Conservation (phyloP, 2,329 filamentous ascomycete genomes). For the Cladosporium sp. region DNA sequence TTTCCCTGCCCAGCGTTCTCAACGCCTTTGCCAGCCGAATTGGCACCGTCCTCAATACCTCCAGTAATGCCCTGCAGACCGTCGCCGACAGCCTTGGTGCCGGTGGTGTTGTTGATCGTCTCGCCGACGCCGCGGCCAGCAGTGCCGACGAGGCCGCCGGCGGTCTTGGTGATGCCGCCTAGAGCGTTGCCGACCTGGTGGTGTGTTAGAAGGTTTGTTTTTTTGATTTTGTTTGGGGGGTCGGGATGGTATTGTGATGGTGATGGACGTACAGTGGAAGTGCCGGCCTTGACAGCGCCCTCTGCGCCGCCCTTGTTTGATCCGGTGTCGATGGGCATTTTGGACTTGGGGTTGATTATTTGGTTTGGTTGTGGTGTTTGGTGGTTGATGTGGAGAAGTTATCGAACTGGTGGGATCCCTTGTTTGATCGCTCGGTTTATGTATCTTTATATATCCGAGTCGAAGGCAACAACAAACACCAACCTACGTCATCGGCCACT, state of each 20-base stretch:
- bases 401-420: not conserved
- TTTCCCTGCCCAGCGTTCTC: slow-evolving; percentile 51
- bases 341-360: not conserved
- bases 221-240: slow-evolving; percentile 36
- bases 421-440: not conserved
- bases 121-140: slow-evolving; percentile 45
- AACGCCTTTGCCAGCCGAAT: slow-evolving; percentile 44
- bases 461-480: not conserved
- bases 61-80: slow-evolving; percentile 43
- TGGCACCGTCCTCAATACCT: slow-evolving; percentile 43
- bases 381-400: not conserved
- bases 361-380: not conserved
- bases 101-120: slow-evolving; percentile 47
- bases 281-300: slow-evolving; percentile 35
- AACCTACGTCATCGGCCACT: slow-evolving; percentile 5
- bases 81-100: slow-evolving; percentile 43
- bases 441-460: not conserved
- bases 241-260: no score
- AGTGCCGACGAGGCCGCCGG: slow-evolving; percentile 54
- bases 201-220: slow-evolving; percentile 45
- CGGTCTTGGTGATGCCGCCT: slow-evolving; percentile 53
- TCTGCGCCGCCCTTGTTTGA: slow-evolving; percentile 27
- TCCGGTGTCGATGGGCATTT: slow-evolving; percentile 14
- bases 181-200: slow-evolving; percentile 49
- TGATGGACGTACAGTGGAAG: slow-evolving; percentile 32